A percentile compares a stretch with the other conserved stretches of the same genome.
Conservation (phyloP, 148 eudicot genomes). For the Fagopyrum tataricum region DNA sequence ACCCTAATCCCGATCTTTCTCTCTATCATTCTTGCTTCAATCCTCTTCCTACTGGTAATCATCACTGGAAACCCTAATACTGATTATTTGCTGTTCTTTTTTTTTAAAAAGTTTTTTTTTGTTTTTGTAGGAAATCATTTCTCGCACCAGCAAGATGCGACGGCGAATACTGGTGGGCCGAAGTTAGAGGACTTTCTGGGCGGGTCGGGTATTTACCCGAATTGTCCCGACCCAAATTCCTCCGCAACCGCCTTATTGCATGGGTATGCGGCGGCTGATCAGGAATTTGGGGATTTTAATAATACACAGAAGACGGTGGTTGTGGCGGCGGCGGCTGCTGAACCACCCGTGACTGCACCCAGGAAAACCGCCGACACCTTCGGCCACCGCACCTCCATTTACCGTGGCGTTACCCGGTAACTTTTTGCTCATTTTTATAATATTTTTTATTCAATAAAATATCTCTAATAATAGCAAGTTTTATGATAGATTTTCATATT, state of each 20-base stretch:
- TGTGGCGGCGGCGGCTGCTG: neutral
- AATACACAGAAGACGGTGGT: neutral
- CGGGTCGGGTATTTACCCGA: slow-evolving; percentile 8
- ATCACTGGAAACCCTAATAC: neutral
- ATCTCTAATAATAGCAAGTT: no score
- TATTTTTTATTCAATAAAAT: no score
- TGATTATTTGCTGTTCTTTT: neutral
- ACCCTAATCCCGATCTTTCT: slow-evolving; percentile 5
- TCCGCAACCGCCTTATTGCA: neutral
- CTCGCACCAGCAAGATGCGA: neutral
- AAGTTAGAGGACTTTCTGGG: slow-evolving; percentile 9
- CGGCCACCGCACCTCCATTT: slow-evolving; percentile 20
- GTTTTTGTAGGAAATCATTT: neutral
- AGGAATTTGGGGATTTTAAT: neutral
- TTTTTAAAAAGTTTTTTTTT: neutral
- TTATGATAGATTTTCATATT: no score
- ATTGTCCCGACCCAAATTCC: neutral
- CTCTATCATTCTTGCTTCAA: neutral
- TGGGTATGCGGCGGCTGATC: neutral
- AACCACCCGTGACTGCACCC: neutral
- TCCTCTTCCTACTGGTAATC: neutral
- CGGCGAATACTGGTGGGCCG: neutral
- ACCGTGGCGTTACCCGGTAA: slow-evolving; percentile 19
- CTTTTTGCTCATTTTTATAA: neutral
- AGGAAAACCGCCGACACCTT: slow-evolving; percentile 11